Base-by-base conservation (phyloP, 2,329 filamentous ascomycete genomes). In the Colletotrichum zoysiae region DNA sequence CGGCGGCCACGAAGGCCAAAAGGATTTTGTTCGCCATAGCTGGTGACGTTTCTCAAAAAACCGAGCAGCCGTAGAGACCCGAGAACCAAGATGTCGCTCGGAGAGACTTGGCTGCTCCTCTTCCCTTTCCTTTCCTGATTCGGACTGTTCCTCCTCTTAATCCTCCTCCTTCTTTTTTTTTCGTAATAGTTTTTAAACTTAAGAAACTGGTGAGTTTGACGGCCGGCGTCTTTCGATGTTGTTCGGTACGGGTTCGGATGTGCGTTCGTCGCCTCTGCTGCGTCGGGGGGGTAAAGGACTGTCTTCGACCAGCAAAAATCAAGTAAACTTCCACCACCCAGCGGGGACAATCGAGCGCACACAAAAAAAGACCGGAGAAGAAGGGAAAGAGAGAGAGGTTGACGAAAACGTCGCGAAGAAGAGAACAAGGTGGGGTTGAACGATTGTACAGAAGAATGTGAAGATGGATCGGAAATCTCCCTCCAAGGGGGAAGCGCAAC, bases 1-100 rank as follows among this genome's bases (percentile, higher is more conserved):
- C 86, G 77, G 82, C 79, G 74, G 78, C 79, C 74, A 88, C 77
- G 70, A 87, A 87, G 75, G 85, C 80, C 74, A 84, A 75, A 71
- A 88, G 84, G 73, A 90, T 82, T 75, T 86, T 88, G 84, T 87
- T 89, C 70, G 83, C 84, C 87, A 89, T 90, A 58, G 20, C 40
- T 57, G 57, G 26, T 75, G 80, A 56, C 67, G 67, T 60, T 74
- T 40, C 35, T 40, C 14, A 23, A 40, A 56, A 69, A 65, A 56
- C 55, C 71, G 74, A 75, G 74, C 76, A 76, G 74, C 74, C 71
- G 35, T 74, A 68, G 74, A 70, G 53, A 60, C 64, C 67, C 62
- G 73, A 65, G 57, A 61, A 70, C 42, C 67, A 61, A 55, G n/a
- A 46, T 69, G 59, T 75, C 68, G 63, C 71, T 55, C 71, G 67